Conservation (phyloP, 1,284 basidiomycete species). For the Trametes polyzona region DNA sequence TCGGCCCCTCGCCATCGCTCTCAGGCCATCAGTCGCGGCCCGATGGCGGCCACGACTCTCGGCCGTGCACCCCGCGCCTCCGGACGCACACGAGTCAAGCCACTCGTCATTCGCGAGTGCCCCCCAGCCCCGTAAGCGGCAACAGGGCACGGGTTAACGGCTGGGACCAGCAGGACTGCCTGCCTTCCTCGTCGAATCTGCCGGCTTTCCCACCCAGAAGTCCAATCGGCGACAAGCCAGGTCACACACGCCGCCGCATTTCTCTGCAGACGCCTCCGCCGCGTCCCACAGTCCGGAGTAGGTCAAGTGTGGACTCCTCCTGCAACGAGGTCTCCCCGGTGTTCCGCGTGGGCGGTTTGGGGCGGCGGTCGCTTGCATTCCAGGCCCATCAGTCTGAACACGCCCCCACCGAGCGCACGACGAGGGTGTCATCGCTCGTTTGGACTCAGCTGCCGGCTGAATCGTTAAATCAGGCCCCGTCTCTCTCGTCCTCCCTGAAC, state of each 20-base stretch:
- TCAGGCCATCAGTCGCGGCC: slow-evolving; percentile 24
- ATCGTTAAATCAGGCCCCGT: slow-evolving; percentile 28
- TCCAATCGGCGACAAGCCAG: slow-evolving; percentile 8
- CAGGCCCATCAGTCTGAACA: slow-evolving; percentile 34
- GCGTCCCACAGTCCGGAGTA: slow-evolving; percentile 28
- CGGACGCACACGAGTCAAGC: slow-evolving; percentile 21
- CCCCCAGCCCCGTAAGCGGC: slow-evolving; percentile 25
- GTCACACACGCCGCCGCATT: slow-evolving; percentile 19
- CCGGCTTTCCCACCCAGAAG: slow-evolving; percentile 18
- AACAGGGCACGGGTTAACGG: slow-evolving; percentile 21
- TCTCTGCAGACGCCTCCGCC: slow-evolving; percentile 18
- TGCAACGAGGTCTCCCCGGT: slow-evolving; percentile 32
- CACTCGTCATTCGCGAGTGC: slow-evolving; percentile 16
- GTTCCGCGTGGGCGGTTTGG: slow-evolving; percentile 27
- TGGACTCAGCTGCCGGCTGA: slow-evolving; percentile 28
- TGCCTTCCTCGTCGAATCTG: slow-evolving; percentile 22
- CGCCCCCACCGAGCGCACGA: slow-evolving; percentile 26
- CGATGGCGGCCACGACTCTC: slow-evolving; percentile 20
- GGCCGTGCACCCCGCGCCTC: slow-evolving; percentile 22
- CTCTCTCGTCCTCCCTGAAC: slow-evolving; percentile 24
- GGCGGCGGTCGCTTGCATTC: slow-evolving; percentile 23
- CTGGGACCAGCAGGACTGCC: slow-evolving; percentile 15
- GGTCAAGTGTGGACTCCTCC: slow-evolving; percentile 23
- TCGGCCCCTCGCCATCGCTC: slow-evolving; percentile 26
- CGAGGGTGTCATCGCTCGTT: slow-evolving; percentile 24